Evolutionary conservation across 768 basidiomycete genomes (phyloP).

Genomic region (Suillus fuscotomentosus): DNA sequence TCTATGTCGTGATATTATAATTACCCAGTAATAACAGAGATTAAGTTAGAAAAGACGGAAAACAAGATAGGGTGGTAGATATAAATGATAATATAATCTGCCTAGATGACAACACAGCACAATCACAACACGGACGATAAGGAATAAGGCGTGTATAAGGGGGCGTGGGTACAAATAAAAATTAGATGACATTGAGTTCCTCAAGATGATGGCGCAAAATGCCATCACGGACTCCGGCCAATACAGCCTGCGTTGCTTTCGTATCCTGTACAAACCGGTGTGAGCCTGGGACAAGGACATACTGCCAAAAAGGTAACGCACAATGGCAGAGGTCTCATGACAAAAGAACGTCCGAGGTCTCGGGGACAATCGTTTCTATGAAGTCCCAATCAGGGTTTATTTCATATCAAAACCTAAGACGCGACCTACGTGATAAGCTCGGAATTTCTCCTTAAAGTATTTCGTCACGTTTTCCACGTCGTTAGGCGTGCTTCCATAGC

Average conservation of each 20-base stretch:
- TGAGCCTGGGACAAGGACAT: neutral
- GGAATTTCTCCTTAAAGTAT: conserved; percentile 76
- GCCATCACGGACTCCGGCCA: conserved; percentile 43
- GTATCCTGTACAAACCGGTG: conserved; percentile 32
- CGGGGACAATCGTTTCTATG: conserved; percentile 56
- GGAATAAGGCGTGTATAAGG: neutral
- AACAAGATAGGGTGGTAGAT: neutral
- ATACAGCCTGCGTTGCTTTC: conserved; percentile 34
- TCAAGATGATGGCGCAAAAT: conserved; percentile 33
- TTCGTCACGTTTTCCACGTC: conserved; percentile 49
- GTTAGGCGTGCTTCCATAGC: conserved; percentile 58
- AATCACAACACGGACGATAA: neutral
- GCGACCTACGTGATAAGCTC: conserved; percentile 53
- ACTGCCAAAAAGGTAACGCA: conserved; percentile 31
- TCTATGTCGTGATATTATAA: neutral
- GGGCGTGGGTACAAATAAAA: neutral
- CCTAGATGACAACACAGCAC: neutral
- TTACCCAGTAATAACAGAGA: neutral
- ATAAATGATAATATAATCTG: conserved; percentile 1
- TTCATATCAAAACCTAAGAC: neutral
- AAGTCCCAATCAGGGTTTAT: conserved; percentile 2
- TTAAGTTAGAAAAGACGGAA: neutral
- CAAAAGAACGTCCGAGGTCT: conserved; percentile 59
- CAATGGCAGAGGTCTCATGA: conserved; percentile 71
- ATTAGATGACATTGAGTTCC: conserved; percentile 27